Evolutionary conservation across 2,329 filamentous ascomycete genomes (phyloP), one percentile per base, ranked within the genome.

Genomic region (Trichoderma semiorbis): DNA sequence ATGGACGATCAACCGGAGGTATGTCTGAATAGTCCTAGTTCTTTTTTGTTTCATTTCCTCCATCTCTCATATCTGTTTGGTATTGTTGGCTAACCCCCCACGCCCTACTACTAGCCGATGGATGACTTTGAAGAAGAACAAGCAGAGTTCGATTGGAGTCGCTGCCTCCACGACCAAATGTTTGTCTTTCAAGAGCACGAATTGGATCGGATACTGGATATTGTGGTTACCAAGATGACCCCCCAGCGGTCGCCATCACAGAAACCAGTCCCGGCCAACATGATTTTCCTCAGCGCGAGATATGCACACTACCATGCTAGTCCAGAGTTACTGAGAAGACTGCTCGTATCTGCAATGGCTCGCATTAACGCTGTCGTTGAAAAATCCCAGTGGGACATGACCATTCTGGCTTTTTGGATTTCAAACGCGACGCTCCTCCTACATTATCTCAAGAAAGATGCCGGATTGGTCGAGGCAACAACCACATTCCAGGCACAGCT

Each of bases 311-410:
- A 99, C 77, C 95, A 99, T 81, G 92, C 95, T 61, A 97, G 93
- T 77, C 88, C 89, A 3, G 95, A 98, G 74, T 86, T 99, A 11
- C 84, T 99, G 11, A 91, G 90, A 21, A 92, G 92, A 57, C 88
- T 98, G 30, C 88, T 99, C 18, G 87, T 93, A 30, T 91, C 92
- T 43, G 94, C 96, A 47, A 97, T 97, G 88, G 94, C 97, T 78
- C 96, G 95, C 81, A 98, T 99, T 77, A 98, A 98, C 79, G 92
- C 94, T 72, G 94, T 98, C 34, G 94, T 99, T n/a, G 96, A 98
- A 81, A 89, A 89, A 73, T 91, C 95, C 78, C 96, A 99, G 79
- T 98, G 96, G 96, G 96, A 99, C 79, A 99, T 99, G 96, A 99
- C 96, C 0, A 97, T 99, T 75, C 85, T 99, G 47, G 96, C 96